A percentile compares a stretch with the other conserved stretches of the same genome.
These are phyloP conservation scores for Russula lepida DNA, from an alignment of 768 basidiomycete genomes.

Conservation along the genomic window DNA sequence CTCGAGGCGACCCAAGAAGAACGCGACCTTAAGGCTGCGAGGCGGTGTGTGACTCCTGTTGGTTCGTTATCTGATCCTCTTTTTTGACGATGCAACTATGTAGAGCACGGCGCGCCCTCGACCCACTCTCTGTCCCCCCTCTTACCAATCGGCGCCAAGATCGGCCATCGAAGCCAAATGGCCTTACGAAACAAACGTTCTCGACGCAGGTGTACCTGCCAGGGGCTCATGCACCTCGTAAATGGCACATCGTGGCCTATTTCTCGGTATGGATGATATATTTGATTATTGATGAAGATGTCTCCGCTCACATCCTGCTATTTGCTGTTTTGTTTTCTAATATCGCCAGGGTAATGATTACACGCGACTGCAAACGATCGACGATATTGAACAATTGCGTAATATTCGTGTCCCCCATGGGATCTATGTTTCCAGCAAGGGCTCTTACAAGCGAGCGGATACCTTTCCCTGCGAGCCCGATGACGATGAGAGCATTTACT, in stretches of 20 bases:
- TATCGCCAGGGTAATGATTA: conserved; percentile 57
- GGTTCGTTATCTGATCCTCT: neutral
- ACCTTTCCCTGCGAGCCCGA: conserved; percentile 26
- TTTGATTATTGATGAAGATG: neutral
- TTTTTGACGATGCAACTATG: neutral
- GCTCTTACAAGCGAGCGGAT: conserved; percentile 25
- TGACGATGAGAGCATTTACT: conserved; percentile 23
- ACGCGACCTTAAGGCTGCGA: conserved; percentile 69
- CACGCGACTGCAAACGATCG: conserved; percentile 58
- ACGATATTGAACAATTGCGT: conserved; percentile 67
- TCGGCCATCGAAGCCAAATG: conserved; percentile 67
- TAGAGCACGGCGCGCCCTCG: conserved; percentile 52
- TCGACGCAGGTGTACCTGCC: conserved; percentile 66
- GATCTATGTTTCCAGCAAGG: conserved; percentile 65
- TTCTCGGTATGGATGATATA: conserved; percentile 47
- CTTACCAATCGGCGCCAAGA: conserved; percentile 64
- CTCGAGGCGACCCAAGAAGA: conserved; percentile 75
- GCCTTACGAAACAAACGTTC: conserved; percentile 82
- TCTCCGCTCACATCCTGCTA: conserved; percentile 1
- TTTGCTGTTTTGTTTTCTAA: neutral
- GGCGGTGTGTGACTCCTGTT: conserved; percentile 43
- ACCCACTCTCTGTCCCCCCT: conserved; percentile 49
- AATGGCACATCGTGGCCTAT: conserved; percentile 83
- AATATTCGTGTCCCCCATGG: conserved; percentile 58
- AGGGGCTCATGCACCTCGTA: conserved; percentile 46